phyloP scores from a whole-genome alignment of 495 filamentous ascomycete species.

The Trichoderma virens region DNA sequence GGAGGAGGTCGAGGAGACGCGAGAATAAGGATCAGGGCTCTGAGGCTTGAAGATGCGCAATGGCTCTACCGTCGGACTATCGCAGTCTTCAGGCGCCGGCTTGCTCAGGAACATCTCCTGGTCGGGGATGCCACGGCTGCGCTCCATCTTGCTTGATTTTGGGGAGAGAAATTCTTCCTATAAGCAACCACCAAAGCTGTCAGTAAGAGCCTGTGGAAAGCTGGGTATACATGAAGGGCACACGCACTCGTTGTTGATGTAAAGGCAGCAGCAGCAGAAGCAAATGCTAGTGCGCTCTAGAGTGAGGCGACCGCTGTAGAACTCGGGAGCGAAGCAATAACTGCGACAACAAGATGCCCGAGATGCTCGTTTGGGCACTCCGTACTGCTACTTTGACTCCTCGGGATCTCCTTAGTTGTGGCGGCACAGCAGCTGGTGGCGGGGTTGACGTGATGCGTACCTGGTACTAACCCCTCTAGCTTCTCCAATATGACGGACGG shows the following conservation, averaged over 20 bases:
- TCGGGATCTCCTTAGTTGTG: not conserved
- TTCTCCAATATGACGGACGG: not conserved
- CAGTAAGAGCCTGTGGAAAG: not conserved
- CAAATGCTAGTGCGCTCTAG: not conserved
- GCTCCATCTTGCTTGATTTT: constrained; percentile 21
- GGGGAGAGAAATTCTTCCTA: not conserved
- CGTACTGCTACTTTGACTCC: not conserved
- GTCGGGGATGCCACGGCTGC: constrained; percentile 48
- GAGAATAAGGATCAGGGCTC: constrained; percentile 39
- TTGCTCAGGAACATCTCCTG: constrained; percentile 73
- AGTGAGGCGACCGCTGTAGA: not conserved
- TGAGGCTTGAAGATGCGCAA: constrained; percentile 73
- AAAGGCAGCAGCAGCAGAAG: not conserved
- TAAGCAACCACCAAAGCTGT: not conserved
- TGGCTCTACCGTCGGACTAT: constrained; percentile 72
- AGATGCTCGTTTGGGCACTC: not conserved
- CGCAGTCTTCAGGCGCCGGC: constrained; percentile 44
- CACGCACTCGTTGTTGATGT: not conserved
- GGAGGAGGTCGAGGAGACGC: constrained; percentile 40
- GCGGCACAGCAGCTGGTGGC: constrained; percentile 1
- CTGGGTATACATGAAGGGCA: not conserved
- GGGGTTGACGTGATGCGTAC: not conserved
- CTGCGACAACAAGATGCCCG: not conserved
- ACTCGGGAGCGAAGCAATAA: not conserved
- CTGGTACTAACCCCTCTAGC: not conserved